Base-by-base conservation (phyloP, 2,329 filamentous ascomycete genomes). In the Cladosporium phlei region DNA sequence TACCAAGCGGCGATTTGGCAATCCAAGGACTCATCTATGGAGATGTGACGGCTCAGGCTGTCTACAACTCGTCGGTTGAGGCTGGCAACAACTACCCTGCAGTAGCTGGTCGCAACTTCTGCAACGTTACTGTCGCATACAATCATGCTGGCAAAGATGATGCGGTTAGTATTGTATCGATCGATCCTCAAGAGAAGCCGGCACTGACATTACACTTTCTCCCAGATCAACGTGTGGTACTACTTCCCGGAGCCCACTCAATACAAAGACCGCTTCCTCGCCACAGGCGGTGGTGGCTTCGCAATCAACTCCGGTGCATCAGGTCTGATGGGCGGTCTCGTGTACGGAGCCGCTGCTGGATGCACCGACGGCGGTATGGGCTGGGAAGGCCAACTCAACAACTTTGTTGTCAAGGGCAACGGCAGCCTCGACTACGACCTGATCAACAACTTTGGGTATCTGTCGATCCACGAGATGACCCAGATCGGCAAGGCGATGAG, bases 361-460 rank as follows among this genome's bases (percentile, higher is more conserved):
- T 59, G 66, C 20, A 77, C 75, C 0, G 71, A 76, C 48, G 74
- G 70, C 11, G 74, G 75, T 2, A 77, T 76, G 52, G 74, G 72
- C 22, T 61, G 62, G 22, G 75, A 75, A 52, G 39, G 35, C 16
- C 20, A 49, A 21, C 28, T 46, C 68, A 38, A 30, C 20, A 35
- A 47, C 19, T 17, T 47, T 11, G 44, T 47, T n/a, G 34, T 47
- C 34, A 38, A 6, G 6, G 55, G 48, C 12, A 77, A 79, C 48
- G 75, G 74, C 9, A 70, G 72, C 3, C 65, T 75, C 53, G 75
- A 78, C 58, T 77, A 68, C 63, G 66, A 78, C 25, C 62, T 69
- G 1, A 64, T 69, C 3, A 69, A 73, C 60, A 74, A 72, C 64
- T 78, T 77, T 44, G 67, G 63, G 1, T 78, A 78, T 61, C 65